phyloP scores from a whole-genome alignment of 257 asterid species.

The Solanum habrochaites region DNA sequence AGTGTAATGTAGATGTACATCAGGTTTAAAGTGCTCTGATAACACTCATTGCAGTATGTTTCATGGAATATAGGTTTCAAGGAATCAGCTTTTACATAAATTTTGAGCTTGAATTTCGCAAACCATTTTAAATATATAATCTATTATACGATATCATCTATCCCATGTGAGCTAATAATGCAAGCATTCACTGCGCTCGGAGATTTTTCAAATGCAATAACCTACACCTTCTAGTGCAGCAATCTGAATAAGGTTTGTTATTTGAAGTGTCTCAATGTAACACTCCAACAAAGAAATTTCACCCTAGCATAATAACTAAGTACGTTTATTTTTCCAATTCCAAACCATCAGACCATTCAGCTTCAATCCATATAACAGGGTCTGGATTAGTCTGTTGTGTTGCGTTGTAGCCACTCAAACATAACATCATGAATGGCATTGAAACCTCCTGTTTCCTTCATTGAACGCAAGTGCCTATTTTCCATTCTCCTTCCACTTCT shows the following conservation, averaged over 20 bases:
- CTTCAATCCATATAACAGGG: slow-evolving; percentile 17
- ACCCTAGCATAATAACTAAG: neutral
- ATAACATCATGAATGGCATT: neutral
- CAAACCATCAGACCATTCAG: slow-evolving; percentile 33
- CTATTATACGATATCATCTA: neutral
- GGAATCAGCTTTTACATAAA: neutral
- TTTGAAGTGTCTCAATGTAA: neutral
- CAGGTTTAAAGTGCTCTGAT: neutral
- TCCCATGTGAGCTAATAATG: neutral
- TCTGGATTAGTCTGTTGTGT: neutral
- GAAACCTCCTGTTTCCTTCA: neutral
- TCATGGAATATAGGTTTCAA: neutral
- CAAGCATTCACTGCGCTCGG: neutral
- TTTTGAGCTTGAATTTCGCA: neutral
- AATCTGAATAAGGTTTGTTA: neutral
- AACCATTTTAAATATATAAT: neutral
- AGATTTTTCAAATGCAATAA: neutral
- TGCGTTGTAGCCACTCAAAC: slow-evolving; percentile 6
- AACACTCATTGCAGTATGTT: neutral
- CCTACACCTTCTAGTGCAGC: neutral
- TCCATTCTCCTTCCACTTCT: neutral
- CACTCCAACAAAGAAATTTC: neutral
- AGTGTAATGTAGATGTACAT: neutral
- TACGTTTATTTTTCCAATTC: no score
- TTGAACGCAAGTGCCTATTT: neutral